Evolutionary conservation across 2,329 filamentous ascomycete genomes (phyloP), one percentile per base, ranked within the genome.

Genomic region (Dothistroma septosporum): DNA sequence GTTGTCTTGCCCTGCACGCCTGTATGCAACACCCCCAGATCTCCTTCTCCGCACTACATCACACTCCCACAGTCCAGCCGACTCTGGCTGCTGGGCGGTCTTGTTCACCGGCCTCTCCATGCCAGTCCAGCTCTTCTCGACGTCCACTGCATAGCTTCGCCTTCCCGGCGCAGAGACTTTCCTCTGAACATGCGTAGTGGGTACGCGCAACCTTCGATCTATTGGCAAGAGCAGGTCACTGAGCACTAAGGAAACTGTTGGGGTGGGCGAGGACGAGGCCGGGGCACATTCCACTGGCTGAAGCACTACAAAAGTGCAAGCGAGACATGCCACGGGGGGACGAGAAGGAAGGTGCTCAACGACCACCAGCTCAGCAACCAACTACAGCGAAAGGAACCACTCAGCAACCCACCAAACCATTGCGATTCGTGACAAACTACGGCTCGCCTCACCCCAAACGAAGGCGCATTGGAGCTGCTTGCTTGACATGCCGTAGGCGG

Each of bases 351-450:
- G 14, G 21, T 50, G 12, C 21, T 49, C 33, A 33, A 52, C 32
- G 56, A 55, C 41, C 57, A 53, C 21, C 24, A 28, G 24, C 24
- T 28, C 53, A 55, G 55, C 49, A 33, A 28, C 16, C 64, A 28
- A 50, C 55, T 44, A 7, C 60, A 58, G 16, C 56, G 53, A 31
- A 21, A 48, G 14, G 50, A 57, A 33, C 37, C 53, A 22, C 54
- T 33, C 58, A 50, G 55, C 64, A 60, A 35, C 59, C 31, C 46
- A 60, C 64, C 14, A 71, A 70, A 62, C 64, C 66, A 11, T 56
- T 76, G 49, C 87, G 89, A 68, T 93, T 92, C 74, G 89, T 93
- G 68, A 89, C 91, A 66, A 91, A 87, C 70, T 88, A 92, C 76
- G 89, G 90, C 64, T 88, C 90, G 66, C 90, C 90, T 53, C 89